phyloP scores from a whole-genome alignment of 768 basidiomycete genomes.

The Termitomyces eurrhizus region DNA sequence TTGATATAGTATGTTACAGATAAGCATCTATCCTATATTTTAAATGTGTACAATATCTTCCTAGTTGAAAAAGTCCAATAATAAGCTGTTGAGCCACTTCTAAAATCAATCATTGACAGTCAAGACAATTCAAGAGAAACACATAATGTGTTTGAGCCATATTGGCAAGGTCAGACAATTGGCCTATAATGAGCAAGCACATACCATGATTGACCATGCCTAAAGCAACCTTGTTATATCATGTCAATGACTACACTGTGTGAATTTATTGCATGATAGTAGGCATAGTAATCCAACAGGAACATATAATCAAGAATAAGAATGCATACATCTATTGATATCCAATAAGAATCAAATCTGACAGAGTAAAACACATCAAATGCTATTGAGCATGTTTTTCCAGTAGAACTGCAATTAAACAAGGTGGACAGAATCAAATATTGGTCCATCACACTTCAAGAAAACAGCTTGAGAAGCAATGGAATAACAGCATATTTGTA shows the following conservation, averaged over 20 bases:
- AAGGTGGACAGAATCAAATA: neutral
- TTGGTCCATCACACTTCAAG: neutral
- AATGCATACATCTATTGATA: neutral
- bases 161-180: neutral
- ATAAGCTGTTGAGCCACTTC: neutral
- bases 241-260: neutral
- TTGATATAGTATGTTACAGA: no score
- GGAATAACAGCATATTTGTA: neutral
- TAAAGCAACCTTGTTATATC: neutral
- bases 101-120: neutral
- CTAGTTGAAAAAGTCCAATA: neutral
- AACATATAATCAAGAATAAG: neutral
- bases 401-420: neutral
- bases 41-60: no score
- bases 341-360: neutral
- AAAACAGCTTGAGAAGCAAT: neutral
- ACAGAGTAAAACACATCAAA: neutral
- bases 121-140: neutral
- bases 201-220: neutral
- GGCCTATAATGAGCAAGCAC: neutral
- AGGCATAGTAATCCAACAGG: neutral
- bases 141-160: neutral
- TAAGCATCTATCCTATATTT: no score
- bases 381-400: neutral
- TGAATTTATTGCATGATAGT: neutral